Evolutionary conservation across 2,329 filamentous ascomycete species (phyloP).

Genomic region (Helminthosporium solani): DNA sequence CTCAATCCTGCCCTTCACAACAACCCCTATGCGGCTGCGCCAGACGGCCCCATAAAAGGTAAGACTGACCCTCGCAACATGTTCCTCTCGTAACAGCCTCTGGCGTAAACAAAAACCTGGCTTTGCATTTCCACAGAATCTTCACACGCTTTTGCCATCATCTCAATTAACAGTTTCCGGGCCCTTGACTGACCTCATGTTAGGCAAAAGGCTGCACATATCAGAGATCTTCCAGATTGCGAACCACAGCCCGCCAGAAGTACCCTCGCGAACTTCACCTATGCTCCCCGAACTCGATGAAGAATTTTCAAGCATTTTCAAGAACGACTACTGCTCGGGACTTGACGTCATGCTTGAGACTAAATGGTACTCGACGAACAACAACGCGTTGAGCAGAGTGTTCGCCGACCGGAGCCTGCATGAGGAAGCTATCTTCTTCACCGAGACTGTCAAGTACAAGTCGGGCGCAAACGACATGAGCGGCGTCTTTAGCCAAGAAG

Average conservation of each 20-base stretch:
- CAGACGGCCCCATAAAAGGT: constrained; percentile 34
- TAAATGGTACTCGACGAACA: constrained; percentile 70
- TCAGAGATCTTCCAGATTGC: constrained; percentile 38
- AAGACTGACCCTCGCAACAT: constrained; percentile 1
- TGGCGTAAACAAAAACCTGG: too few relatives aligned
- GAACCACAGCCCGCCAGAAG: constrained; percentile 38
- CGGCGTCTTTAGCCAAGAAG: constrained; percentile 55
- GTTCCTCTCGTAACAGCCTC: too few relatives aligned
- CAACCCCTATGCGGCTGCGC: constrained; percentile 22
- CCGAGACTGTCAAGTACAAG: constrained; percentile 35
- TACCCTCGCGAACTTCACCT: constrained; percentile 30
- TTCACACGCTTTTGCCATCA: background rate
- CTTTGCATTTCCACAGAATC: too few relatives aligned
- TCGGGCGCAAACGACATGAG: constrained; percentile 31
- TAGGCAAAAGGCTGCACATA: constrained; percentile 40
- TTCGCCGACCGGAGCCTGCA: constrained; percentile 49
- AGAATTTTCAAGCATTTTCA: constrained; percentile 35
- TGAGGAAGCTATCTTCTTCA: constrained; percentile 39
- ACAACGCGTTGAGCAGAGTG: constrained; percentile 50
- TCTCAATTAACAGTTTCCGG: background rate
- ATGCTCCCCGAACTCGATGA: constrained; percentile 34
- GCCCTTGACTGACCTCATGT: constrained; percentile 3
- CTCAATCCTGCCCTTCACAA: constrained; percentile 36
- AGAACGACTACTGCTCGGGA: constrained; percentile 38
- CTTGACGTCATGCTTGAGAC: constrained; percentile 60